These are phyloP conservation scores for Aspergillus transmontanensis DNA, from an alignment of 2,329 filamentous ascomycete genomes.

Conservation along the genomic window DNA sequence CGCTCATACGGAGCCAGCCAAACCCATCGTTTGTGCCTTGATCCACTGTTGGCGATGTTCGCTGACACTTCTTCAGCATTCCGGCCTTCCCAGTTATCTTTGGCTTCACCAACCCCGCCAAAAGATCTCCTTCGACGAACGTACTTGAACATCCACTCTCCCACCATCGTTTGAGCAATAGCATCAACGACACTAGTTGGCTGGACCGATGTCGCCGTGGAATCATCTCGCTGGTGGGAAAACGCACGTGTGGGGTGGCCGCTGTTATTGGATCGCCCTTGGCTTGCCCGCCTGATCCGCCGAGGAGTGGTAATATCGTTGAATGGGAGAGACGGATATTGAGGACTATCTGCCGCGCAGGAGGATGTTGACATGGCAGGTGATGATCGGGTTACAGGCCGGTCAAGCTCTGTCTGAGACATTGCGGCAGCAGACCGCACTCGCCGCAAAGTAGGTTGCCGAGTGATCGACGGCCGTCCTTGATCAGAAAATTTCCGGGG, in stretches of 20 bases:
- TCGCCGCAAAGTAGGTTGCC: conserved; percentile 72
- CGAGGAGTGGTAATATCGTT: conserved; percentile 67
- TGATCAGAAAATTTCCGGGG: conserved; percentile 59
- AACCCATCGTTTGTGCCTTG: conserved; percentile 92
- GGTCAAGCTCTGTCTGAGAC: conserved; percentile 53
- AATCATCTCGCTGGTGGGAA: conserved; percentile 47
- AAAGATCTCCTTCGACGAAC: conserved; percentile 75
- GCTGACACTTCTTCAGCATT: conserved; percentile 70
- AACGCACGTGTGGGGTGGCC: conserved; percentile 28
- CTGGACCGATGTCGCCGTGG: conserved; percentile 62
- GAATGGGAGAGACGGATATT: conserved; percentile 70
- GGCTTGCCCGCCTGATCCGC: conserved; percentile 29
- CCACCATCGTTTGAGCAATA: conserved; percentile 97
- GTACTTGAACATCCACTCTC: conserved; percentile 65
- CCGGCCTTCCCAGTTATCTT: conserved; percentile 54
- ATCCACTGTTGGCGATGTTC: conserved; percentile 66
- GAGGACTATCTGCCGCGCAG: conserved; percentile 68
- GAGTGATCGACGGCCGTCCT: conserved; percentile 56
- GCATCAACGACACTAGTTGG: conserved; percentile 87
- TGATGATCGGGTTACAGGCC: conserved; percentile 51
- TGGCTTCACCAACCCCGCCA: conserved; percentile 60
- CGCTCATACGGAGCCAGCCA: conserved; percentile 97
- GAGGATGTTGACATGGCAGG: conserved; percentile 64
- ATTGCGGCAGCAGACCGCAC: conserved; percentile 80
- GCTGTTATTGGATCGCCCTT: conserved; percentile 27